Evolutionary conservation across 345 rosid genomes (phyloP).

Genomic region (Pugionium dolabratum): DNA sequence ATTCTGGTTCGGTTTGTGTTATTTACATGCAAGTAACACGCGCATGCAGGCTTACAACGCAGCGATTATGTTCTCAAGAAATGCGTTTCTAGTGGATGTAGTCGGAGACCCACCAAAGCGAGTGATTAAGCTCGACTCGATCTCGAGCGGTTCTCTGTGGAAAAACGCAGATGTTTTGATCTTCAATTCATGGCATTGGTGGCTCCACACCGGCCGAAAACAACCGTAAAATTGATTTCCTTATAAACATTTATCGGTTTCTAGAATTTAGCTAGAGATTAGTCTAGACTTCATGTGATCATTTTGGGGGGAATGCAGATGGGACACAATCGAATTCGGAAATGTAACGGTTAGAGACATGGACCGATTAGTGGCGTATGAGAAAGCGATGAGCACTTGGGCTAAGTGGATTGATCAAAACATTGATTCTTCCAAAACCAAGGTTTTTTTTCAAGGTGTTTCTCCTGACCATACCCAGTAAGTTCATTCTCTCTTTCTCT

Average conservation of each 20-base stretch:
- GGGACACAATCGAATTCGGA: constrained; percentile 56
- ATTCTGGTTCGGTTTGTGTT: not conserved
- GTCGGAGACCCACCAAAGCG: constrained; percentile 36
- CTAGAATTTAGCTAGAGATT: not conserved
- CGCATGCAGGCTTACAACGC: constrained; percentile 48
- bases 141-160: constrained; percentile 58
- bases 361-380: constrained; percentile 59
- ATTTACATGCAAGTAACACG: not conserved
- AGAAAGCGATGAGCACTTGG: constrained; percentile 70
- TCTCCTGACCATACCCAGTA: constrained; percentile 69
- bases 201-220: constrained; percentile 77
- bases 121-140: constrained; percentile 60
- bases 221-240: constrained; percentile 54
- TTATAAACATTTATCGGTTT: not conserved
- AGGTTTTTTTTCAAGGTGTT: constrained; percentile 68
- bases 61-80: constrained; percentile 57
- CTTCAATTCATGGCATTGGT: constrained; percentile 95
- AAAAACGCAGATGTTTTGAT: constrained; percentile 53
- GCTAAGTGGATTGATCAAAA: constrained; percentile 60
- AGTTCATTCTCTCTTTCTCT: constrained; percentile 13
- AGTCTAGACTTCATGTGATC: not conserved
- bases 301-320: constrained; percentile 46
- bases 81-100: constrained; percentile 74
- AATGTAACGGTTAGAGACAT: constrained; percentile 47
- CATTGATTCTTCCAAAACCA: constrained; percentile 50